Evolutionary conservation across 257 asterid genomes (phyloP), one percentile per base, ranked within the genome.

Genomic region (Craterostigma plantagineum): DNA sequence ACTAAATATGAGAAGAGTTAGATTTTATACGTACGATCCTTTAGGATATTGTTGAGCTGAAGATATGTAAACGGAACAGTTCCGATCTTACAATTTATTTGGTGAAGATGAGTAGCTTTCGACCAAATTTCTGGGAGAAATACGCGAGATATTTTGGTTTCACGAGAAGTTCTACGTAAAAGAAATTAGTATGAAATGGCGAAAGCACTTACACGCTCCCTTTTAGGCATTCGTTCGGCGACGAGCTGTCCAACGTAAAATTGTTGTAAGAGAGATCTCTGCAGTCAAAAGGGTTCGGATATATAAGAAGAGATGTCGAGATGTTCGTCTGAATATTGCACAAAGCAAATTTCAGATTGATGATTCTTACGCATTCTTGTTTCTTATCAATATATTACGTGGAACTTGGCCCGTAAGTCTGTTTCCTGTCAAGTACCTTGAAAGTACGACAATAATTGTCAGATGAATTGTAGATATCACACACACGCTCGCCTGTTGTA

Each of bases 91-190:
- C 48, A 43, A 14, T 15, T 16, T 43, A 18, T 16, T 43, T 1
- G 10, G 30, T 8, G 48, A 1, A 14, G 48, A 43, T 9, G 33
- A 43, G 34, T 43, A 16, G 48, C 48, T 43, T 33, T 43, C 48
- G 33, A 43, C 48, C 30, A 14, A 18, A 33, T 43, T 43, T 43
- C 48, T 43, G 48, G 23, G 16, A 12, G 33, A 14, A 41, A 43
- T 4, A 10, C 17, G 16, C 33, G 23, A 9, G 23, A 43, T 18
- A 36, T 36, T 9, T 9, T 36, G 1, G 12, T 9, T n/a, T n/a
- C 40, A 36, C 8, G 14, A 36, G 11, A 36, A 36, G 40, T 36
- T 36, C 12, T 12, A 36, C 40, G 14, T 2, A 36, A 36, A 36
- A 36, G 1, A 9, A 11, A 8, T 8, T 7, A 40, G 8, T 3